Evolutionary conservation across 192 early-diverging fungal genomes (phyloP).

Genomic region (Coemansia sp.): DNA sequence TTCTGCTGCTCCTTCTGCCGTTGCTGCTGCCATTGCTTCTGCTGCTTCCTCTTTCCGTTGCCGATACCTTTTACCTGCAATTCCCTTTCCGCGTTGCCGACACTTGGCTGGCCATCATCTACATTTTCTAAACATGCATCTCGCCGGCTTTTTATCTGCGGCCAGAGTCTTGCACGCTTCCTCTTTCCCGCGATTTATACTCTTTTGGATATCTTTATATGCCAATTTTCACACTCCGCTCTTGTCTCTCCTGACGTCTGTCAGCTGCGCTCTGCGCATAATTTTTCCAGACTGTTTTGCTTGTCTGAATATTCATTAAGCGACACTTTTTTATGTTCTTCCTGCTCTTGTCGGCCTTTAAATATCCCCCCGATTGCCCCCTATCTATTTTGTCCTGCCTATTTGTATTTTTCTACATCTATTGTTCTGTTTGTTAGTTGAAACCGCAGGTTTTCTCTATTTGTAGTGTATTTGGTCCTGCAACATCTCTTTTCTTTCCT

Average conservation of each 20-base stretch:
- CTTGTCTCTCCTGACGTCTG: slow-evolving; percentile 3
- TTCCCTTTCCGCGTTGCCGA: not conserved
- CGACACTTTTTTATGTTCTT: not conserved
- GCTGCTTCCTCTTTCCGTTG: not conserved
- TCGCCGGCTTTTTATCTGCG: slow-evolving; percentile 7
- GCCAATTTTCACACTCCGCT: slow-evolving; percentile 9
- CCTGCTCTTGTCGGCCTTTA: not conserved
- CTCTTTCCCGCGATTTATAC: slow-evolving; percentile 15
- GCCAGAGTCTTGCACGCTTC: slow-evolving; percentile 12
- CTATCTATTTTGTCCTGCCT: slow-evolving; percentile 1
- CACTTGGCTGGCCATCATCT: slow-evolving; percentile 6
- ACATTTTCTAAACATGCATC: not conserved
- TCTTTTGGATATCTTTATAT: slow-evolving; percentile 11
- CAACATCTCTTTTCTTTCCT: not conserved
- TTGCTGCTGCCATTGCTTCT: not conserved
- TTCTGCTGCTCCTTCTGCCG: not conserved
- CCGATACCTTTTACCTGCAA: not conserved
- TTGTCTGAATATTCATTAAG: not conserved
- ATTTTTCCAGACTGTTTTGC: slow-evolving; percentile 10
- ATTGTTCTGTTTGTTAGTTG: not conserved
- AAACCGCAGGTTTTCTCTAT: not conserved
- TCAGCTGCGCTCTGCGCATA: slow-evolving; percentile 7
- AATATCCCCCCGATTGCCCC: slow-evolving; percentile 8
- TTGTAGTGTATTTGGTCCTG: not conserved
- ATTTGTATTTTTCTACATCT: not conserved